Conservation (phyloP, 164 flowering plant species). For the Buxus sempervirens region DNA sequence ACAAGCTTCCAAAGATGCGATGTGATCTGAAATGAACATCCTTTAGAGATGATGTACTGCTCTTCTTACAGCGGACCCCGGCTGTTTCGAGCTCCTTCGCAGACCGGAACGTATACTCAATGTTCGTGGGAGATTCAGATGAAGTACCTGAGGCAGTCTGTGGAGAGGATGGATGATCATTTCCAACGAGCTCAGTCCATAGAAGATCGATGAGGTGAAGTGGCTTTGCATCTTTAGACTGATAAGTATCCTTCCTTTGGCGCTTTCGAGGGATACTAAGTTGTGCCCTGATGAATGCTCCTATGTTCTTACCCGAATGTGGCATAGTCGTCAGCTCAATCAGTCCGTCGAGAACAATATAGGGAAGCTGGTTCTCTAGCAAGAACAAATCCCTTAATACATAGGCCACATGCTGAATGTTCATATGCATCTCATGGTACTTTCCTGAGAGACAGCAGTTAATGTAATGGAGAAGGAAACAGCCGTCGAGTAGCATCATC, state of each 20-base stretch:
- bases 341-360: neutral
- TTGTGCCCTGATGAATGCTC: too few species aligned
- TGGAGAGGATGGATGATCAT: too few species aligned
- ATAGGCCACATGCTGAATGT: neutral
- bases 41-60: neutral
- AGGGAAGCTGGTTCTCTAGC: constrained; percentile 9
- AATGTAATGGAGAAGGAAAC: constrained; percentile 2
- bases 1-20: neutral
- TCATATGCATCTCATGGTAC: neutral
- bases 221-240: neutral
- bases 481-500: constrained; percentile 5
- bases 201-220: neutral
- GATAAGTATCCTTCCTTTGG: too few species aligned
- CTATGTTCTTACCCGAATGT: neutral
- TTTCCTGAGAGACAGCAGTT: neutral
- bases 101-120: neutral
- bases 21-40: neutral
- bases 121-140: too few species aligned
- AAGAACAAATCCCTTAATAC: constrained; percentile 2
- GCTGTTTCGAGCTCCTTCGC: neutral
- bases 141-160: too few species aligned
- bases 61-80: neutral
- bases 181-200: too few species aligned
- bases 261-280: too few species aligned
- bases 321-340: neutral